phyloP scores from a whole-genome alignment of 2,329 filamentous ascomycete species.

The Penicillium sp. region DNA sequence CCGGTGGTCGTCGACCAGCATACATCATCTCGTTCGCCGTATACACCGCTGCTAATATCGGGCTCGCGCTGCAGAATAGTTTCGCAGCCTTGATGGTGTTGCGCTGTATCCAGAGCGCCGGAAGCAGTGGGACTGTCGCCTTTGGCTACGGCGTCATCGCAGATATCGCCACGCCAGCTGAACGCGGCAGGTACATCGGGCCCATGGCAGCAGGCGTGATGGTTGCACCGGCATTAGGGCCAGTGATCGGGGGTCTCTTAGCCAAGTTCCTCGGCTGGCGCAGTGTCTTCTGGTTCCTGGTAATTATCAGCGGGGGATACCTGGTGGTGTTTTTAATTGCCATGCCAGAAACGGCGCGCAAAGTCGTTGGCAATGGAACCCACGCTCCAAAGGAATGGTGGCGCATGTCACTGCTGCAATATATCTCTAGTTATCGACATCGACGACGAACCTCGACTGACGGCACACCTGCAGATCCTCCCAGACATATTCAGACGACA shows the following conservation, averaged over 20 bases:
- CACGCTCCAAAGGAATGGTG: constrained; percentile 23
- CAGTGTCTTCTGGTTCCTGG: constrained; percentile 32
- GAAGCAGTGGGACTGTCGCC: constrained; percentile 24
- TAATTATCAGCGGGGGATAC: constrained; percentile 20
- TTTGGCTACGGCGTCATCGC: constrained; percentile 30
- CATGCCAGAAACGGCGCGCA: constrained; percentile 36
- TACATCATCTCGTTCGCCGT: constrained; percentile 26
- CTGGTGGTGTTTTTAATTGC: constrained; percentile 11
- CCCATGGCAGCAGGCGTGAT: constrained; percentile 23
- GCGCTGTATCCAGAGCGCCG: constrained; percentile 29
- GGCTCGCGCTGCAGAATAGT: constrained; percentile 27
- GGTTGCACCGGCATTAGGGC: constrained; percentile 25
- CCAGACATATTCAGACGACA: constrained; percentile 20
- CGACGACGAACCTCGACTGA: not conserved
- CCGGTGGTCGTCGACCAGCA: constrained; percentile 27
- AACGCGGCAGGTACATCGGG: constrained; percentile 30
- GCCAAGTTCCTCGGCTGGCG: constrained; percentile 24
- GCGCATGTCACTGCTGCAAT: constrained; percentile 20
- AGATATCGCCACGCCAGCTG: constrained; percentile 28
- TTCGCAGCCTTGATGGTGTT: constrained; percentile 28
- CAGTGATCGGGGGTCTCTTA: constrained; percentile 29
- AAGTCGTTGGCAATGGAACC: constrained; percentile 26
- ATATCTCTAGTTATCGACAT: constrained; percentile 3
- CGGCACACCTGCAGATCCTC: not conserved
- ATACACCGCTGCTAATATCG: constrained; percentile 31